Percentiles rank a stretch among this genome's conserved stretches.
Conservation (phyloP, 768 basidiomycete genomes). For the Phlebiopsis flavidoalba region DNA sequence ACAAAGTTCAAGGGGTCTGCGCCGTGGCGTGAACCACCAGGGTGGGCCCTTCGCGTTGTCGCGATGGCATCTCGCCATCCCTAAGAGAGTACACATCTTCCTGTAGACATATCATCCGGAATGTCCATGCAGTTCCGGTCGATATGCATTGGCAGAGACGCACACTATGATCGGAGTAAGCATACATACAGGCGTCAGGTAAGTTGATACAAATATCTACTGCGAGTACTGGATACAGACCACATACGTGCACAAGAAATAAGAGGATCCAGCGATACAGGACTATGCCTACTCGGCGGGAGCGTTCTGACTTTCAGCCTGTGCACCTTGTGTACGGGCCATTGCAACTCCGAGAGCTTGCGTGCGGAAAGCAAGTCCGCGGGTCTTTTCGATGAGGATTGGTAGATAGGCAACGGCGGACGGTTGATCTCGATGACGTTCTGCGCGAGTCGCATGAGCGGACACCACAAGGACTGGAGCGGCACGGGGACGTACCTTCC, state of each 20-base stretch:
- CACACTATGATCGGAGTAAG: not conserved
- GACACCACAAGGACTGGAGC: not conserved
- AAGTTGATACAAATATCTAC: not conserved
- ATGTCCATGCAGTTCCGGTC: not conserved
- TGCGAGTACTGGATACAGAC: not conserved
- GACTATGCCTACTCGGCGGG: constrained; percentile 21
- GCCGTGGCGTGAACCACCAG: not conserved
- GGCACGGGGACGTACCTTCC: constrained; percentile 57
- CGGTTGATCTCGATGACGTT: constrained; percentile 96
- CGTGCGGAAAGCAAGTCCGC: constrained; percentile 85
- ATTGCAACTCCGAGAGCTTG: constrained; percentile 85
- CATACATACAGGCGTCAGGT: not conserved
- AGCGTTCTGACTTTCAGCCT: constrained; percentile 11
- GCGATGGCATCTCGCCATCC: not conserved
- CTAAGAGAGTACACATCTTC: not conserved
- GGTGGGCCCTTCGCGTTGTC: not conserved
- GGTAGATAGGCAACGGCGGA: constrained; percentile 85
- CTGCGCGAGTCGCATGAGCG: constrained; percentile 35
- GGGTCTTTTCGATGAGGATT: constrained; percentile 93
- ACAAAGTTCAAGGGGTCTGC: not conserved
- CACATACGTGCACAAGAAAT: not conserved
- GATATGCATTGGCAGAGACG: not conserved
- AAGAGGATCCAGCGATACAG: not conserved
- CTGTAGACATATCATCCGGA: not conserved
- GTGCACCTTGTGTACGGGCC: constrained; percentile 27